phyloP scores from a whole-genome alignment of 2,329 filamentous ascomycete species.

The Aquanectria penicillioides region DNA sequence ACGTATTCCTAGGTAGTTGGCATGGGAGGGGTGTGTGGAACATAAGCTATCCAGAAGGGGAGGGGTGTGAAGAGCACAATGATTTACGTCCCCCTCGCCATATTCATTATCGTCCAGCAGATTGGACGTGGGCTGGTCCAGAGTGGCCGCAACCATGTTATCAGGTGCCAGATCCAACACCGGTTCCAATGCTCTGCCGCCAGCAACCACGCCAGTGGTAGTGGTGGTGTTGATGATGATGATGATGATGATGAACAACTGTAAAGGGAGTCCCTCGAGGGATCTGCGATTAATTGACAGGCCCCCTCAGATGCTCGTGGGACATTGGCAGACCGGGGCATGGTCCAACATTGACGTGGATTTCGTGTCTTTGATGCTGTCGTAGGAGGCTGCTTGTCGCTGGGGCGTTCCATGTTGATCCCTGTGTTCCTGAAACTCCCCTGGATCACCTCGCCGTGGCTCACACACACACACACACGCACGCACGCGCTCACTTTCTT shows the following conservation, averaged over 20 bases:
- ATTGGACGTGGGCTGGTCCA: too few species aligned
- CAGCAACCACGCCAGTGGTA: not conserved
- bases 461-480: constrained; percentile 7
- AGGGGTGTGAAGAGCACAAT: not conserved
- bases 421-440: constrained; percentile 43
- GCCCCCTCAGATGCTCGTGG: not conserved
- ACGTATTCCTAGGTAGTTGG: not conserved
- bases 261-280: not conserved
- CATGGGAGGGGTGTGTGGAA: not conserved
- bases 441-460: constrained; percentile 34
- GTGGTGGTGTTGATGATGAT: not conserved
- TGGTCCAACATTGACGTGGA: constrained; percentile 14
- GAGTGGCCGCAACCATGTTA: not conserved
- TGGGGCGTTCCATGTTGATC: constrained; percentile 38
- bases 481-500: not conserved
- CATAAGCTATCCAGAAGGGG: not conserved
- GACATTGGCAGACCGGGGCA: constrained; percentile 2
- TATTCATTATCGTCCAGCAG: not conserved
- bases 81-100: too few species aligned
- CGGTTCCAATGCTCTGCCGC: too few species aligned
- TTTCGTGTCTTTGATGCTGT: constrained; percentile 14
- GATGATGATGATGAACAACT: not conserved
- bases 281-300: constrained; percentile 20
- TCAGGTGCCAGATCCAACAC: not conserved
- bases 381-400: constrained; percentile 18